phyloP scores from a whole-genome alignment of 345 rosid genomes.

The Euphorbia lathyris region DNA sequence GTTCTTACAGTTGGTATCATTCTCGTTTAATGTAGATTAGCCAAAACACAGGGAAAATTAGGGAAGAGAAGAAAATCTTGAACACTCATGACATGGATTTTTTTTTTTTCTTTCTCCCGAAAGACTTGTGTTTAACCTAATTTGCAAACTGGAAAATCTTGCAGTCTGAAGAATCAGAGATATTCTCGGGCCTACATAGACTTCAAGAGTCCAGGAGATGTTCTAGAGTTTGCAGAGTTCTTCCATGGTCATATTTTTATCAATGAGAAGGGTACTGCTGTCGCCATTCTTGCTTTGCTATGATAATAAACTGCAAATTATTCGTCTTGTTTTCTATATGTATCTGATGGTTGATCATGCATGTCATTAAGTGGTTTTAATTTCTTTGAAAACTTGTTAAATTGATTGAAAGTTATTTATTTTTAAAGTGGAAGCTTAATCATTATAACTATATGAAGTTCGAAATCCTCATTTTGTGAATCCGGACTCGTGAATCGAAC shows the following conservation, averaged over 20 bases:
- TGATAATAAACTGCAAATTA: not conserved
- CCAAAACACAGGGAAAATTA: too few relatives aligned
- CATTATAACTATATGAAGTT: not conserved
- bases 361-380: not conserved
- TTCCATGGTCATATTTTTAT: slow-evolving; percentile 71
- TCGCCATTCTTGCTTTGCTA: slow-evolving; percentile 1
- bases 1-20: too few relatives aligned
- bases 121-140: not conserved
- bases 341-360: not conserved
- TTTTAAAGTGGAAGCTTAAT: not conserved
- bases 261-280: slow-evolving; percentile 61
- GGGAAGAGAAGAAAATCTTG: too few relatives aligned
- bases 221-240: slow-evolving; percentile 59
- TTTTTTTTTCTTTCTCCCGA: not conserved
- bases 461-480: too few relatives aligned
- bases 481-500: too few relatives aligned
- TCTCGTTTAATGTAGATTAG: too few relatives aligned
- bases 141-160: slow-evolving; percentile 1
- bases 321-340: not conserved
- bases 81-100: not conserved
- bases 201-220: slow-evolving; percentile 64
- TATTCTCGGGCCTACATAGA: slow-evolving; percentile 57
- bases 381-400: too few relatives aligned
- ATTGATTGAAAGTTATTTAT: too few relatives aligned
- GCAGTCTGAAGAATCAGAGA: slow-evolving; percentile 54